Evolutionary conservation across 2,329 filamentous ascomycete genomes (phyloP), one percentile per base, ranked within the genome.

Genomic region (Claviceps purpurea): DNA sequence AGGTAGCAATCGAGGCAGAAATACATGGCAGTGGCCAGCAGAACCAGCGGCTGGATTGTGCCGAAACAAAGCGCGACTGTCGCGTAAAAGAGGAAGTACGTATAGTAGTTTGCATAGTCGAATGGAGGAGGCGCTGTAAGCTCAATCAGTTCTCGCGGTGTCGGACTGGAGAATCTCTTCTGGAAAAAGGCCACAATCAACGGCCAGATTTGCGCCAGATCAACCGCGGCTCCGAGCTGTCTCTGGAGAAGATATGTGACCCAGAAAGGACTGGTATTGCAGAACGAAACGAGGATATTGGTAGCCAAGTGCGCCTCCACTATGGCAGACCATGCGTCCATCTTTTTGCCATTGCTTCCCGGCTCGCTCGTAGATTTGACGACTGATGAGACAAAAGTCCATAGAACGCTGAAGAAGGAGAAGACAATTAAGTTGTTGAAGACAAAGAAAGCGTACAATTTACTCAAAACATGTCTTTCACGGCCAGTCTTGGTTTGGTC

Each of bases 381-480:
- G 40, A 95, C 81, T 4, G 73, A 73, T 1, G 81, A 70, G 8
- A 89, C 73, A 60, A 90, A 89, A 1, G 73, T 73, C 81, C 88
- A 96, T 16, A 89, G 70, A 1, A 87, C 82, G 45, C 87, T 88
- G 67, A 97, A 97, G 14, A 95, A 73, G 11, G 90, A 96, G 68
- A 97, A 97, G 53, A 97, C 83, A 58, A 98, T 73, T 52, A 98
- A 69, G 64, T 97, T 97, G 77, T 98, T 98, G 75, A 98, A 89
- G 50, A 96, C 80, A 68, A 98, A 98, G 72, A 98, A 98, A 18
- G 87, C 79, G 69, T 94, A 98, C 2, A 98, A 77, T 67, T 95
- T 94, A 56, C 81, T 83, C 54, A 93, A 77, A 50, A 98, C 93
- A 66, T 97, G 91, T 34, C 89, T 79, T 65, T 98, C 93, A 51